A percentile compares a stretch with the other conserved stretches of the same genome.
phyloP scores from a whole-genome alignment of 1,139 yeast genomes.

The Kodamaea derodonti region DNA sequence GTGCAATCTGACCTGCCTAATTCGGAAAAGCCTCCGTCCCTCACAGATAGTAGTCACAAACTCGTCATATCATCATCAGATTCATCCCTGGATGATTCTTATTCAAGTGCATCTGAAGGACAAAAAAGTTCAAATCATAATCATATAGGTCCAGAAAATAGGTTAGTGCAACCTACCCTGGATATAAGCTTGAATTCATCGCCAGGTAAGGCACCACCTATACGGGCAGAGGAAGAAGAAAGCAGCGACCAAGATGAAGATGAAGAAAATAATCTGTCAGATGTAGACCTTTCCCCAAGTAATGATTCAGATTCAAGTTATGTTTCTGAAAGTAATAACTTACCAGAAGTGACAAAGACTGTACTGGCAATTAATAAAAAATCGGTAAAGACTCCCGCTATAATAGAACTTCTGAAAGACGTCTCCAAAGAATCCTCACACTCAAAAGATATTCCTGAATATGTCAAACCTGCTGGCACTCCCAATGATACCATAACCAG shows the following conservation, averaged over 20 bases:
- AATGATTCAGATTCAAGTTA: no score
- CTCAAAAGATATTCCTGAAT: no score
- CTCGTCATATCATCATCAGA: background rate
- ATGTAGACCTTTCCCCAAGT: conserved; percentile 3
- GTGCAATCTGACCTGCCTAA: conserved; percentile 10
- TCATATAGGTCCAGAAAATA: background rate
- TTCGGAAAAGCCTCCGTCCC: background rate
- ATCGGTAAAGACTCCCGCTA: no score
- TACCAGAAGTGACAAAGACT: no score
- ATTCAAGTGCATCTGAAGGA: background rate
- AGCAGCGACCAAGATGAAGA: background rate
- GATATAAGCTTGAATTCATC: conserved; percentile 1
- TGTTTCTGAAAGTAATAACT: no score
- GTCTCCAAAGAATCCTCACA: no score
- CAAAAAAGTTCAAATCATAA: background rate
- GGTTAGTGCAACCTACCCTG: conserved; percentile 1
- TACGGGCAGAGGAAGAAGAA: background rate
- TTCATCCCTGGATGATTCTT: background rate
- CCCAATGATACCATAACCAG: conserved; percentile 4
- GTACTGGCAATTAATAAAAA: no score
- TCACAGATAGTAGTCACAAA: no score
- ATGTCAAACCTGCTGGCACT: no score
- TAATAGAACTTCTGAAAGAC: no score
- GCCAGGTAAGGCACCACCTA: conserved; percentile 1
- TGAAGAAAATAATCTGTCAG: background rate